A percentile compares a stretch with the other conserved stretches of the same genome.
phyloP scores from a whole-genome alignment of 257 asterid species.

The Solanum virginianum region DNA sequence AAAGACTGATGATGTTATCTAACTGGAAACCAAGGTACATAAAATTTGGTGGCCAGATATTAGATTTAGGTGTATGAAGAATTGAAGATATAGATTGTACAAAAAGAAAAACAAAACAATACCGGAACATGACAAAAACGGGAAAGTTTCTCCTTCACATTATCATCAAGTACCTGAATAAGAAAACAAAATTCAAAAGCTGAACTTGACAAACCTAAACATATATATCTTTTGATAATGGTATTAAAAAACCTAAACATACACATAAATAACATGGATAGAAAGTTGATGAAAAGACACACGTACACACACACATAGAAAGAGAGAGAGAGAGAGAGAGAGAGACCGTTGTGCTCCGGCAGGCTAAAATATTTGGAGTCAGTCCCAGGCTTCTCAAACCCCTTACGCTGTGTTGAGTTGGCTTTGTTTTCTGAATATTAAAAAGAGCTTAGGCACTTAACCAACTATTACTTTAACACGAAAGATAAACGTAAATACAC shows the following conservation, averaged over 20 bases:
- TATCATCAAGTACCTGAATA: constrained; percentile 22
- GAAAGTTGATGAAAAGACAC: background rate
- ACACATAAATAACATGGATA: background rate
- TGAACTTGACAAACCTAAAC: background rate
- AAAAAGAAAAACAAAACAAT: background rate
- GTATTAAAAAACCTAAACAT: background rate
- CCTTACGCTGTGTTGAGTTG: constrained; percentile 80
- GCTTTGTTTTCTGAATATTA: constrained; percentile 66
- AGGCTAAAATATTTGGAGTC: constrained; percentile 61
- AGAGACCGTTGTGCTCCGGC: constrained; percentile 70
- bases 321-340: constrained; percentile 8
- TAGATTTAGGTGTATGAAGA: background rate
- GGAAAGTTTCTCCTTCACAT: constrained; percentile 24
- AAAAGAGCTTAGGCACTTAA: background rate
- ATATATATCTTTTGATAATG: background rate
- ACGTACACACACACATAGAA: background rate
- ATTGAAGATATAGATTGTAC: background rate
- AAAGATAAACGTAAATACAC: background rate
- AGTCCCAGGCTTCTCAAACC: constrained; percentile 74
- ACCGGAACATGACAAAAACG: constrained; percentile 49
- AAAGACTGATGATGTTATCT: constrained; percentile 50
- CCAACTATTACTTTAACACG: background rate
- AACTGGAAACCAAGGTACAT: constrained; percentile 17
- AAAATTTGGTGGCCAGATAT: background rate
- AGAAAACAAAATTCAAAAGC: background rate